Conservation (phyloP, 192 early-diverging fungal species). For the Tieghemiomyces parasiticus region DNA sequence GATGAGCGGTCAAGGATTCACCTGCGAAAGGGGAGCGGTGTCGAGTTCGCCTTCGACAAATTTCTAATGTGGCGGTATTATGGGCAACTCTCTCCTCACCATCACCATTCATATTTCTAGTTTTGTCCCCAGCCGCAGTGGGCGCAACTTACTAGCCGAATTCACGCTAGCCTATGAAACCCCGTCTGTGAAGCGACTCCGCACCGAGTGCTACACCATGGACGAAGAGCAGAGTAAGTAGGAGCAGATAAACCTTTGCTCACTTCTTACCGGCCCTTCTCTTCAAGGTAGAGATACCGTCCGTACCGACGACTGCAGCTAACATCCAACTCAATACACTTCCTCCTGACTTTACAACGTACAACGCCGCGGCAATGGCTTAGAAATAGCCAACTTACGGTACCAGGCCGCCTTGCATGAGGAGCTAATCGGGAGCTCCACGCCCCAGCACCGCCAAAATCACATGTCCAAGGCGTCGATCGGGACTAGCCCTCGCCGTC, state of each 20-base stretch:
- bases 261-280: background rate
- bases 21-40: background rate
- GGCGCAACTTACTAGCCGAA: constrained; percentile 4
- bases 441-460: background rate
- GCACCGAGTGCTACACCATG: background rate
- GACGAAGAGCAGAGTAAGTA: constrained; percentile 3
- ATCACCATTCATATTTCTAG: background rate
- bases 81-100: background rate
- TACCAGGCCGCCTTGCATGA: constrained; percentile 7
- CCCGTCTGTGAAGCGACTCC: background rate
- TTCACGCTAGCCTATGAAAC: constrained; percentile 1
- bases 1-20: background rate
- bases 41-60: background rate
- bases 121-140: constrained; percentile 3
- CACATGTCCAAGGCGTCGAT: background rate
- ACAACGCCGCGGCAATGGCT: background rate
- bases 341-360: background rate
- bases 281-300: background rate
- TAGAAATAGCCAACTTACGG: constrained; percentile 1
- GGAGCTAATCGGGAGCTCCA: background rate
- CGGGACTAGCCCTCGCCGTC: background rate
- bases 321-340: background rate
- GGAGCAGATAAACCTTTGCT: background rate
- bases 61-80: too few species aligned
- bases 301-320: background rate